Evolutionary conservation across 306 rosid species (phyloP).

Genomic region (Sphenostylis stenocarpa): DNA sequence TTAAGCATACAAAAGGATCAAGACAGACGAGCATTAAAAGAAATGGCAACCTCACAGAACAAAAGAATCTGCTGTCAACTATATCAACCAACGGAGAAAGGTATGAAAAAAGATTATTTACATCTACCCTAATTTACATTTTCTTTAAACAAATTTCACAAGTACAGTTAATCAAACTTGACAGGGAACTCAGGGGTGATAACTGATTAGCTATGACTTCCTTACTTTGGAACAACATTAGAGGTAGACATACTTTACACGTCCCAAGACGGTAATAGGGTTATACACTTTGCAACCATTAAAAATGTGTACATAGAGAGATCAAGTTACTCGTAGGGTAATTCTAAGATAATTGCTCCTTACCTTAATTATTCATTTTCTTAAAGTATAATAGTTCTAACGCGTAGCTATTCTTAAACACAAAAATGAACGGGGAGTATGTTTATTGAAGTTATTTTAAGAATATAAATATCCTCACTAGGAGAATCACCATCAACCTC

Average conservation of each 20-base stretch:
- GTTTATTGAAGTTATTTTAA: too few relatives aligned
- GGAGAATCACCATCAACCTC: slow-evolving; percentile 32
- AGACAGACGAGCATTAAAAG: slow-evolving; percentile 11
- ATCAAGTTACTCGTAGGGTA: too few relatives aligned
- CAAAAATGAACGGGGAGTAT: too few relatives aligned
- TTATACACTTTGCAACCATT: neutral
- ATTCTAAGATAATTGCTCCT: too few relatives aligned
- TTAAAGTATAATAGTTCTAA: too few relatives aligned
- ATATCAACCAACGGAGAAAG: neutral
- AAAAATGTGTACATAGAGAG: neutral
- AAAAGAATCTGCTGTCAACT: neutral
- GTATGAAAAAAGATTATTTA: neutral
- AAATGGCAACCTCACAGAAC: neutral
- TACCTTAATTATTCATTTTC: too few relatives aligned
- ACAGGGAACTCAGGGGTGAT: neutral
- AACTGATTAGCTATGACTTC: neutral
- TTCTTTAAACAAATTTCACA: neutral
- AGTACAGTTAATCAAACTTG: neutral
- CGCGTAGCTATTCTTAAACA: too few relatives aligned
- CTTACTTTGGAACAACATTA: neutral
- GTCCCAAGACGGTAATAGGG: neutral
- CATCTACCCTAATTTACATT: neutral
- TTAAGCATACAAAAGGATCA: slow-evolving; percentile 3
- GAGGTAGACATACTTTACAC: neutral
- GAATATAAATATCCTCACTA: slow-evolving; percentile 44